Percentiles rank a stretch among this genome's conserved stretches.
These are phyloP conservation scores for Pyrenochaeta sp. DNA, from an alignment of 2,329 filamentous ascomycete species.

Conservation along the genomic window DNA sequence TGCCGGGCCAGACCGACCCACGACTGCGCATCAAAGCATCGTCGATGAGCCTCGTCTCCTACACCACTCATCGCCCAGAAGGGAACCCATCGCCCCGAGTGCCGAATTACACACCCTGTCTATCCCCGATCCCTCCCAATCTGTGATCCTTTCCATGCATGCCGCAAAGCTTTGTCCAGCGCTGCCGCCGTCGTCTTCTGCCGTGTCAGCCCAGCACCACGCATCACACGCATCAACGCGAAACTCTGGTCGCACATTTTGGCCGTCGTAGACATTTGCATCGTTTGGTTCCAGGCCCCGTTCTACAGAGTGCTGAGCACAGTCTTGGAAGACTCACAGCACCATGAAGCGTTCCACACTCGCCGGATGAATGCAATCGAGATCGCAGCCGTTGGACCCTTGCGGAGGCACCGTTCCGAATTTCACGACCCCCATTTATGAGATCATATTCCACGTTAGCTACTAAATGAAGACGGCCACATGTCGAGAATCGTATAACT, in stretches of 20 bases:
- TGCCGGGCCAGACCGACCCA: constrained; percentile 12
- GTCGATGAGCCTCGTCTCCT: constrained; percentile 22
- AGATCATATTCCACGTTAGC: constrained; percentile 7
- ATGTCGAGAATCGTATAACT: background rate
- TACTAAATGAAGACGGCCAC: background rate
- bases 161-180: background rate
- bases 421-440: constrained; percentile 1
- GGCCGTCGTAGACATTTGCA: no score
- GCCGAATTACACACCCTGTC: background rate
- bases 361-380: constrained; percentile 19
- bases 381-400: constrained; percentile 7
- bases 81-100: constrained; percentile 8
- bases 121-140: constrained; percentile 5
- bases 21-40: constrained; percentile 14
- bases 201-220: no score
- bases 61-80: constrained; percentile 8
- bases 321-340: no score
- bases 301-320: background rate
- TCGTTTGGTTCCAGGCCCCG: background rate
- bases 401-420: background rate
- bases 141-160: constrained; percentile 10
- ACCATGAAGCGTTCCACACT: no score
- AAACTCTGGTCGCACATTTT: no score
- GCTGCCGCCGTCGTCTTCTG: background rate
- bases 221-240: no score